Percentiles rank a stretch among this genome's conserved stretches.
These are phyloP conservation scores for Mucor ambiguus DNA, from an alignment of 371 early-diverging fungal genomes.

Conservation along the genomic window DNA sequence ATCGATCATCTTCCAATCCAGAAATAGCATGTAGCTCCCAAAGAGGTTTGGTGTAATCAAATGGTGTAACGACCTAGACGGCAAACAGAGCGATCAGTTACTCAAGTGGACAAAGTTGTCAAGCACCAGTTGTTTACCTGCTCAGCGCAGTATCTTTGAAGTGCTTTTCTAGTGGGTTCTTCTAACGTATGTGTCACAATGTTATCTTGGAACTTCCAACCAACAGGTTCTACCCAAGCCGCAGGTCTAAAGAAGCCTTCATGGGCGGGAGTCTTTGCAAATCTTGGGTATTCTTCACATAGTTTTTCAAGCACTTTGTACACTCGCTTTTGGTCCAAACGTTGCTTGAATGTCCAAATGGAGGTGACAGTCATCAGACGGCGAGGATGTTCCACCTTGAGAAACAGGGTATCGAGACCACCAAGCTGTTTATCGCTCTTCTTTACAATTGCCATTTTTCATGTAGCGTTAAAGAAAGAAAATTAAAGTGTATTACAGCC, in stretches of 20 bases:
- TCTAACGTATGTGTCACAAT: conserved; percentile 24
- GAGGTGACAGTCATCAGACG: conserved; percentile 37
- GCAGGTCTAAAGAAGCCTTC: conserved; percentile 25
- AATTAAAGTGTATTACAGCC: background rate
- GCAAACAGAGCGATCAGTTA: background rate
- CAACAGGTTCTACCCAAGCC: conserved; percentile 20
- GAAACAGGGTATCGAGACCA: conserved; percentile 37
- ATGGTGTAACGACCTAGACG: conserved; percentile 26
- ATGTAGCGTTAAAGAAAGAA: background rate
- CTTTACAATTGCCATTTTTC: background rate
- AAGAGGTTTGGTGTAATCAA: conserved; percentile 34
- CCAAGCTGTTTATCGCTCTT: conserved; percentile 11
- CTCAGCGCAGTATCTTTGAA: conserved; percentile 29
- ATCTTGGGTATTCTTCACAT: conserved; percentile 28
- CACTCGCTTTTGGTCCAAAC: conserved; percentile 18
- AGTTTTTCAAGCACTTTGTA: conserved; percentile 24
- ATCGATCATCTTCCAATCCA: conserved; percentile 28
- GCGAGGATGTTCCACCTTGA: conserved; percentile 35
- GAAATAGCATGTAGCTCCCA: conserved; percentile 41
- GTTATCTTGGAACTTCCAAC: conserved; percentile 26
- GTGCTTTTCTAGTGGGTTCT: conserved; percentile 21
- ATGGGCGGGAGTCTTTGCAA: conserved; percentile 23
- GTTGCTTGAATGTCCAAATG: conserved; percentile 36
- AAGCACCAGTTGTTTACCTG: conserved; percentile 9
- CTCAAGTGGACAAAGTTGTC: background rate